Evolutionary conservation across 805 yeast species (phyloP), one percentile per base, ranked within the genome.

Genomic region (Candida nitratophila): DNA sequence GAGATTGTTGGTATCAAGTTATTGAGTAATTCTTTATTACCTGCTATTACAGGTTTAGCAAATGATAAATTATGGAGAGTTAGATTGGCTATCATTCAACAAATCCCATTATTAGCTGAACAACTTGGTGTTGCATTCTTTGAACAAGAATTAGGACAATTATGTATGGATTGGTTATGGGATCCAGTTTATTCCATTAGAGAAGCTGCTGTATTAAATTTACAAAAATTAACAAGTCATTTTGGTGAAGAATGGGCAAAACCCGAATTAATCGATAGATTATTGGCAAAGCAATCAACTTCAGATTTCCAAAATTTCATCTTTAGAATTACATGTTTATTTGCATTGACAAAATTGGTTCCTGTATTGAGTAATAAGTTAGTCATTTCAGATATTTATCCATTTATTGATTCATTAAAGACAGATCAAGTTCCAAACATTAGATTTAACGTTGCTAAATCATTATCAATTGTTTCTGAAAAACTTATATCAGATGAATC

Each of bases 11-110:
- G 99, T 27, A 88, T 93, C 51, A 90, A 84, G 54, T 69, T 86
- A 48, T 73, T 93, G 51, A 83, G 96, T 22, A 90, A 89, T 56
- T 83, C 89, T 34, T 71, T 93, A 50, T 73, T 93, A 52, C 99
- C 99, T 3, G 98, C 99, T 3, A 91, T 93, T 52, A 83, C 95
- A 11, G 96, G 91, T 53, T 74, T 93, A 52, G 98, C 99, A 11
- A 90, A 89, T 60, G 99, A 93, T 67, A 84, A 84, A 57, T 91
- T 90, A 60, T 93, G 99, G 99, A 81, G 99, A 59, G 97, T 93
- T 26, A 81, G 98, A 61, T 74, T 93, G 61, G 98, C 98, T 11
- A 93, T 93, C 49, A 93, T 93, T 58, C 96, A 93, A 63, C 93
- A 93, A 67, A 88, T 90, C 52, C 99, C 99, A 27, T 74, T 91